Conservation (phyloP, 2,329 filamentous ascomycete species). For the Clonostachys byssicola region DNA sequence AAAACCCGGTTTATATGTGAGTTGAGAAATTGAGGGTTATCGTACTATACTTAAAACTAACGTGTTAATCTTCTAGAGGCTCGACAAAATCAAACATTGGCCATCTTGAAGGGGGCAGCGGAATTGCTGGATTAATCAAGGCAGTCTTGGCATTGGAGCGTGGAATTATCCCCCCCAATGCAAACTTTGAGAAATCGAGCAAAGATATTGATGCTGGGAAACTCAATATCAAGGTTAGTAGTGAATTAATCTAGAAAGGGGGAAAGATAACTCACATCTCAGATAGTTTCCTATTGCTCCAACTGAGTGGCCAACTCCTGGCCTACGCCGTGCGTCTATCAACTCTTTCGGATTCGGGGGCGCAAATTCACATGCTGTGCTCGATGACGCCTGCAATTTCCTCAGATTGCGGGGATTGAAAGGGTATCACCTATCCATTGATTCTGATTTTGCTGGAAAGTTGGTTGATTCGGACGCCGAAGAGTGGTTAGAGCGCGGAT, state of each 20-base stretch:
- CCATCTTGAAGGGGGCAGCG: conserved; percentile 11
- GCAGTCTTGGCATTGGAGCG: conserved; percentile 7
- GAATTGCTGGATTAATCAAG: conserved; percentile 12
- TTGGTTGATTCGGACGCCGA: neutral
- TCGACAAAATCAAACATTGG: conserved; percentile 12
- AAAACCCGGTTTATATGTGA: conserved; percentile 5
- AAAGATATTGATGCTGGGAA: neutral
- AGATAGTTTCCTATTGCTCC: too few species aligned
- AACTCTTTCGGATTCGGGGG: conserved; percentile 29
- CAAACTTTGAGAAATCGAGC: conserved; percentile 7
- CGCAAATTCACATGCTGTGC: conserved; percentile 21
- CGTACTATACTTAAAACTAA: neutral
- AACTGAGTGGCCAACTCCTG: conserved; percentile 33
- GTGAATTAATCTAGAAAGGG: conserved; percentile 22
- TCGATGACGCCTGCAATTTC: conserved; percentile 9
- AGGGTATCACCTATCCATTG: conserved; percentile 17
- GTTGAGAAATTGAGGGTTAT: too few species aligned
- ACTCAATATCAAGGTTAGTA: conserved; percentile 19
- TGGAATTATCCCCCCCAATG: conserved; percentile 19
- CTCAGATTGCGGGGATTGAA: conserved; percentile 1
- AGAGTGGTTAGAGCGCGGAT: neutral
- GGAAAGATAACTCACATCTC: too few species aligned
- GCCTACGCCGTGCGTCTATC: conserved; percentile 13
- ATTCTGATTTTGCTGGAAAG: too few species aligned
- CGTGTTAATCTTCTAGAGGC: conserved; percentile 1